phyloP scores from a whole-genome alignment of 1,139 yeast genomes.

The Nakaseomyces glabratus region DNA sequence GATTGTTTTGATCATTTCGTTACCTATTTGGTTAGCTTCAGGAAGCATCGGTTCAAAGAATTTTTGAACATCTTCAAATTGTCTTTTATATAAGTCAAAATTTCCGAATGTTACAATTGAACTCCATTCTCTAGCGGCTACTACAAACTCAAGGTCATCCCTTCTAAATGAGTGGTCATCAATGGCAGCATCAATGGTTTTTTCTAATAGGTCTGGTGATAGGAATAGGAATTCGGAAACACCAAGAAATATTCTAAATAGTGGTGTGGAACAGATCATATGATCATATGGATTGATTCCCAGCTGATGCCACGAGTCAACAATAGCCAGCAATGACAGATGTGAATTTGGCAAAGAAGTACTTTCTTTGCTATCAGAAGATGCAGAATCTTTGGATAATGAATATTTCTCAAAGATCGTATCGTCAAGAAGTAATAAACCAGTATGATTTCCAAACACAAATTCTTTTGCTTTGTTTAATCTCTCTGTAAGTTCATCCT shows the following conservation, averaged over 20 bases:
- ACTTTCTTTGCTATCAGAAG: constrained; percentile 35
- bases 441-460: constrained; percentile 55
- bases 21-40: constrained; percentile 86
- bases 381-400: constrained; percentile 52
- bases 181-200: constrained; percentile 65
- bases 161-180: constrained; percentile 60
- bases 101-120: constrained; percentile 69
- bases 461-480: constrained; percentile 57
- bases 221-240: constrained; percentile 88
- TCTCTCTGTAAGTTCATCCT: constrained; percentile 49
- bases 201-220: constrained; percentile 70
- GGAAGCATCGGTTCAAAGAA: constrained; percentile 81
- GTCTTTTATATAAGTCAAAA: constrained; percentile 58
- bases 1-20: constrained; percentile 90
- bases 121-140: constrained; percentile 82
- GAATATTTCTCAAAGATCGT: constrained; percentile 72
- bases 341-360: constrained; percentile 73
- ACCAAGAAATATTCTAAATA: constrained; percentile 84
- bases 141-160: constrained; percentile 79
- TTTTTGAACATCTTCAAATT: constrained; percentile 68
- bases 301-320: constrained; percentile 83
- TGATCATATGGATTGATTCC: constrained; percentile 92
- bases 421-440: constrained; percentile 59
- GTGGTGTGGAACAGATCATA: constrained; percentile 91
- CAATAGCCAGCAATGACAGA: constrained; percentile 76